Evolutionary conservation across 805 yeast genomes (phyloP).

Genomic region (Wickerhamiella azyma): DNA sequence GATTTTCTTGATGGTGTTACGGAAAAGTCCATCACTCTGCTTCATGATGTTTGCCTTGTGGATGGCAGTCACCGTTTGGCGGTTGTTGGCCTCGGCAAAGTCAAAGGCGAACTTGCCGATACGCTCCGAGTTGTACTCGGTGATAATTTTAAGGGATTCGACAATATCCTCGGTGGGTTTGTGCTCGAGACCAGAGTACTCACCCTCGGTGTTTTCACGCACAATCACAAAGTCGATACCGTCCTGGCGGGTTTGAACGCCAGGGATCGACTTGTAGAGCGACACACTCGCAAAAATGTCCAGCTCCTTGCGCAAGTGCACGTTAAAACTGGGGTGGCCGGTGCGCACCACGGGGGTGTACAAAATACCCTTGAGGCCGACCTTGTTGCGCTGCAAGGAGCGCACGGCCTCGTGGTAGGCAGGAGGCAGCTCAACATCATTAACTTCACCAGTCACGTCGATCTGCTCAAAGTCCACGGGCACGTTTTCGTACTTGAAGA

Average conservation of each 20-base stretch:
- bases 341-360: constrained; percentile 76
- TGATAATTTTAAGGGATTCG: constrained; percentile 89
- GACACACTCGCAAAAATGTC: constrained; percentile 93
- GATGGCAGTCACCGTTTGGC: constrained; percentile 87
- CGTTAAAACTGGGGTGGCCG: constrained; percentile 76
- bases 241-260: constrained; percentile 78
- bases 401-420: constrained; percentile 74
- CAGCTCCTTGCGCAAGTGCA: constrained; percentile 89
- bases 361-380: constrained; percentile 92
- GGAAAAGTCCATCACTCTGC: constrained; percentile 94
- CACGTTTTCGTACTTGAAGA: constrained; percentile 72
- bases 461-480: constrained; percentile 86
- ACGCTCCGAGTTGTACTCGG: constrained; percentile 89
- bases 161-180: constrained; percentile 96
- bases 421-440: constrained; percentile 37
- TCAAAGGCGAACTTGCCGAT: constrained; percentile 95
- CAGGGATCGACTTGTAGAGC: constrained; percentile 86
- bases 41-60: constrained; percentile 99
- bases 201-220: constrained; percentile 99
- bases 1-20: constrained; percentile 80
- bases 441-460: constrained; percentile 46
- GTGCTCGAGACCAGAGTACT: constrained; percentile 96
- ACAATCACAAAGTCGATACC: constrained; percentile 87
- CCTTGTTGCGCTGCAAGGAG: constrained; percentile 88
- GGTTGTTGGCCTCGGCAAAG: constrained; percentile 82